Base-by-base conservation (phyloP, 2,329 filamentous ascomycete species). In the Colletotrichum salicis region DNA sequence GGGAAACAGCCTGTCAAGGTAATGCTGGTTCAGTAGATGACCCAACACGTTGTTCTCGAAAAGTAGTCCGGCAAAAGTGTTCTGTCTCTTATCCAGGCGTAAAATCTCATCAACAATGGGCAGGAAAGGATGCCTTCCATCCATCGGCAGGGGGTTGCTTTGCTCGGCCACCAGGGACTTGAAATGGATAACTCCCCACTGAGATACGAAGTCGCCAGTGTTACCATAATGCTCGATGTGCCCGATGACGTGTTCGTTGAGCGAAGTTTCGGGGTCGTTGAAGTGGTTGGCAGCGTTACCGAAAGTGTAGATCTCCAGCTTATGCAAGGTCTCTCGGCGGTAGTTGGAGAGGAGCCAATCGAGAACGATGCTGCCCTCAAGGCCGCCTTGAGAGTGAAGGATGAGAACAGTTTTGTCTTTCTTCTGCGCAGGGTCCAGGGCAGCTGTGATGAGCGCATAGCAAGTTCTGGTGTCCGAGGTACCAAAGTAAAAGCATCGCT, bases 211-310 rank as follows among this genome's bases (percentile, higher is more conserved):
- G 76, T 96, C 94, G 19, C 86, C 87, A 10, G 87, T 87, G 78
- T 95, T 93, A 3, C 91, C 92, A 77, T 95, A 96, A 80, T 96
- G 94, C 80, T 96, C 94, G 51, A 96, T 91, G 74, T 95, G 87
- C 6, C 88, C 86, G 63, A 96, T 91, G 3, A 88, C 88, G 52
- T 84, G 82, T 72, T 85, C 84, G 5, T 84, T 81, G 10, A 84
- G 79, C 1, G 54, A 35, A 4, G 19, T 7, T 22, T 54, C 22
- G 31, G 93, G 93, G 74, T 94, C 94, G 80, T 95, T 95, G 84
- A 94, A 95, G 79, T 95, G 93, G 76, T 94, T 94, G 0, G 93
- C 92, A 0, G 93, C 93, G 69, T 90, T 92, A 33, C 92, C 93
- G 78, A 96, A 96, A 0, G 93, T 95, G 80, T 91, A 92, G 2